phyloP scores from a whole-genome alignment of 1,284 basidiomycete genomes.

The Cryptococcus jaspeensis region DNA sequence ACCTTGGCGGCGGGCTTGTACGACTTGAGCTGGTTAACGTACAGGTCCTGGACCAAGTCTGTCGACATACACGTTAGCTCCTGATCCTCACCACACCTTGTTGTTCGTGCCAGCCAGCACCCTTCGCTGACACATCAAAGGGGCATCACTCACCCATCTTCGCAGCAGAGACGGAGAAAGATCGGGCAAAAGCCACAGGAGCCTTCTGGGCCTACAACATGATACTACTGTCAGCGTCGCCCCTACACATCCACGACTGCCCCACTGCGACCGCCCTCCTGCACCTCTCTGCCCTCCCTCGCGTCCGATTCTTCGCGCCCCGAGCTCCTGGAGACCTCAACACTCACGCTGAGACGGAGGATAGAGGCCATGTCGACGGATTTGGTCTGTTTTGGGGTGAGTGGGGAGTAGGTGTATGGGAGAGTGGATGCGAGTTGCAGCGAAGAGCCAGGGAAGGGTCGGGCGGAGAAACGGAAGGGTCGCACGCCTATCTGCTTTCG shows the following conservation, averaged over 20 bases:
- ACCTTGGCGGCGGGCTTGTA: constrained; percentile 67
- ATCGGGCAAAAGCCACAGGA: constrained; percentile 39
- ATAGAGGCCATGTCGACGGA: constrained; percentile 45
- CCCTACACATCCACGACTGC: background rate
- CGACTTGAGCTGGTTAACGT: constrained; percentile 82
- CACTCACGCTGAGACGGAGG: constrained; percentile 43
- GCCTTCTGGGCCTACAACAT: constrained; percentile 19
- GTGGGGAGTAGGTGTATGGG: constrained; percentile 7
- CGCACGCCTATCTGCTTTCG: background rate
- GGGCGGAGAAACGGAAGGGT: background rate
- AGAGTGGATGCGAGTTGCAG: background rate
- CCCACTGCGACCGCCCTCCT: background rate
- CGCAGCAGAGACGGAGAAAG: constrained; percentile 65
- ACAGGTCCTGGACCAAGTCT: constrained; percentile 92
- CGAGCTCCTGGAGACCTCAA: background rate
- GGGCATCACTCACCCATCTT: constrained; percentile 63
- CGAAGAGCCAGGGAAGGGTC: background rate
- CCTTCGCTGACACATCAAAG: background rate
- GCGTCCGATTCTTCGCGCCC: background rate
- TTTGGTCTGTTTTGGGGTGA: constrained; percentile 28
- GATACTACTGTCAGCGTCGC: constrained; percentile 29
- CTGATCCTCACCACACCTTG: background rate
- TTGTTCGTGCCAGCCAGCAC: background rate
- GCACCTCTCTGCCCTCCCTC: background rate
- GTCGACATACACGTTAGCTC: background rate